A percentile compares a stretch with the other conserved stretches of the same genome.
phyloP scores from a whole-genome alignment of 352 stramenopile species.

The Aphanomyces invadans region DNA sequence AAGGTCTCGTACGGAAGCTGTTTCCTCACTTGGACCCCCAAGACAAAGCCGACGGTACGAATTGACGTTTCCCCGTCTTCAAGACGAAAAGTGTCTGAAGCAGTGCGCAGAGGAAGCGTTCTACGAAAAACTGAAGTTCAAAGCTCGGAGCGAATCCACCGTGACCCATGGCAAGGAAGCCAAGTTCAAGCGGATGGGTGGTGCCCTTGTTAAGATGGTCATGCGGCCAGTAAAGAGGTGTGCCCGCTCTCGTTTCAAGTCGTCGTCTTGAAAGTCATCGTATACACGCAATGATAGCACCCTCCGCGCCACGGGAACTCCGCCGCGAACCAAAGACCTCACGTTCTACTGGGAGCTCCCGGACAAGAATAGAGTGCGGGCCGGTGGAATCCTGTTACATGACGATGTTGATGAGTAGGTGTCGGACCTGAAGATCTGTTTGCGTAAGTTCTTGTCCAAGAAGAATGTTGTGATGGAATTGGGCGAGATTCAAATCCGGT shows the following conservation, averaged over 20 bases:
- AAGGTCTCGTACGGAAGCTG: slow-evolving; percentile 22
- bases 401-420: slow-evolving; percentile 5
- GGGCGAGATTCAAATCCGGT: slow-evolving; percentile 11
- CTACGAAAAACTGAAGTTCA: slow-evolving; percentile 10
- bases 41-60: slow-evolving; percentile 16
- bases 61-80: neutral
- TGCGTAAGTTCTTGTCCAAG: slow-evolving; percentile 8
- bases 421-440: slow-evolving; percentile 13
- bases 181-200: slow-evolving; percentile 20
- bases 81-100: too few relatives aligned
- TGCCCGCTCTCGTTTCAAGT: too few relatives aligned
- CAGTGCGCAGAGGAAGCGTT: slow-evolving; percentile 16
- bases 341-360: slow-evolving; percentile 2
- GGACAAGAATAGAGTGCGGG: neutral
- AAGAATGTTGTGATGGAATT: neutral
- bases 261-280: too few relatives aligned
- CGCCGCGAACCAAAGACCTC: slow-evolving; percentile 1
- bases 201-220: slow-evolving; percentile 3
- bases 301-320: neutral
- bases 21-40: slow-evolving; percentile 13
- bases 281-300: neutral
- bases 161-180: neutral
- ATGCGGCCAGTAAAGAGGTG: slow-evolving; percentile 10
- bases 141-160: neutral
- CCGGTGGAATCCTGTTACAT: too few relatives aligned